phyloP scores from a whole-genome alignment of 78 protist genomes.

The Polysphondylium violaceum region DNA sequence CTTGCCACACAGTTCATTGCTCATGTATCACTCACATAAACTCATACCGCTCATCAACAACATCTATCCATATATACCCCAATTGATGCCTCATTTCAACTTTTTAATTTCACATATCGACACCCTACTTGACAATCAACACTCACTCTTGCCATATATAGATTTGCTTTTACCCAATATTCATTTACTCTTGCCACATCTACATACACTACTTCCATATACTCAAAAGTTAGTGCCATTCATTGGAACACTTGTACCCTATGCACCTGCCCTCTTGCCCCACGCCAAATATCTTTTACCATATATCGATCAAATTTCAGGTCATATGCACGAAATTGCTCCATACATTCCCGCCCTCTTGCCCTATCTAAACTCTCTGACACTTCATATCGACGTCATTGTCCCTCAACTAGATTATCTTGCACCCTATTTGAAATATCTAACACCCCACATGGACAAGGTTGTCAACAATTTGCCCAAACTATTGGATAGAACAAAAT shows the following conservation, averaged over 20 bases:
- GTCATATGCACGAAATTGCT: constrained; percentile 34
- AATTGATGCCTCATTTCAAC: constrained; percentile 69
- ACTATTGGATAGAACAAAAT: constrained; percentile 42
- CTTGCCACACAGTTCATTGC: constrained; percentile 31
- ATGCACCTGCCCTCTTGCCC: constrained; percentile 26
- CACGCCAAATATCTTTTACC: constrained; percentile 24
- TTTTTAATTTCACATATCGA: constrained; percentile 28
- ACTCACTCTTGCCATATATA: constrained; percentile 5
- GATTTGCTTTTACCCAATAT: constrained; percentile 37
- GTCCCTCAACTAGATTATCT: constrained; percentile 54
- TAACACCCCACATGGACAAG: constrained; percentile 30
- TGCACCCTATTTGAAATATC: constrained; percentile 20
- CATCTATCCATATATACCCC: constrained; percentile 63
- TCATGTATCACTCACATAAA: constrained; percentile 61
- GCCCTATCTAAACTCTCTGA: constrained; percentile 9
- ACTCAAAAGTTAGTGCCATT: constrained; percentile 27
- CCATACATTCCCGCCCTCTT: constrained; percentile 51
- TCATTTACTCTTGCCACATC: constrained; percentile 32
- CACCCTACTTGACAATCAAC: constrained; percentile 16
- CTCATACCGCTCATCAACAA: constrained; percentile 56
- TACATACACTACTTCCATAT: constrained; percentile 21
- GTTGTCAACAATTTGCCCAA: constrained; percentile 27
- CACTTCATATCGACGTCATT: constrained; percentile 19
- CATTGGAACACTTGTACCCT: constrained; percentile 7
- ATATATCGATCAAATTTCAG: not conserved